Conservation (phyloP, 179 eudicot genomes). For the Kewa caespitosa region DNA sequence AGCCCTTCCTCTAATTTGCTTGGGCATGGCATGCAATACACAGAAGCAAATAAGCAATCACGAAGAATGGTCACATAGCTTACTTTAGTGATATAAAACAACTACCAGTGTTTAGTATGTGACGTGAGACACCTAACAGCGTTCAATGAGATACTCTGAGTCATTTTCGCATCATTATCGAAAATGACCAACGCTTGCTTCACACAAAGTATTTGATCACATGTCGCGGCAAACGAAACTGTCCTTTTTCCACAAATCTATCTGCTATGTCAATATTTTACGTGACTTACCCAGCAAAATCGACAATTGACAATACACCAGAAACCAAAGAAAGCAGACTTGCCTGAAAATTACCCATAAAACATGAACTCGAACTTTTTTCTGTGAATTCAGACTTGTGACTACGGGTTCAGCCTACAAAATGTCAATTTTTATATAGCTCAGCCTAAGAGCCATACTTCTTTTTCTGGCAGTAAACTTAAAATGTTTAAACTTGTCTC, state of each 20-base stretch:
- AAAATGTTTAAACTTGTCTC: neutral
- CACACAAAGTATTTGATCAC: too few relatives aligned
- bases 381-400: too few relatives aligned
- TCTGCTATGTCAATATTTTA: too few relatives aligned
- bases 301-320: too few relatives aligned
- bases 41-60: neutral
- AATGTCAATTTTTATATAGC: neutral
- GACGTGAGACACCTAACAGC: neutral
- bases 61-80: neutral
- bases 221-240: too few relatives aligned
- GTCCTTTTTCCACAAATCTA: too few relatives aligned
- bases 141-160: neutral
- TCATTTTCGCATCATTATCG: too few relatives aligned
- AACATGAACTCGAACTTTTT: too few relatives aligned
- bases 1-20: neutral
- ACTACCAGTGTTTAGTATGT: neutral
- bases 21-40: neutral
- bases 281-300: too few relatives aligned
- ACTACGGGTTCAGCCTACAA: neutral
- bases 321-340: too few relatives aligned
- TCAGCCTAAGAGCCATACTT: neutral
- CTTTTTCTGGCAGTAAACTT: neutral
- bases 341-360: too few relatives aligned
- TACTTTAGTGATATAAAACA: neutral
- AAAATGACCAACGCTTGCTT: too few relatives aligned